Evolutionary conservation across 2,329 filamentous ascomycete species (phyloP).

Genomic region (Trichophyton mentagrophytes): DNA sequence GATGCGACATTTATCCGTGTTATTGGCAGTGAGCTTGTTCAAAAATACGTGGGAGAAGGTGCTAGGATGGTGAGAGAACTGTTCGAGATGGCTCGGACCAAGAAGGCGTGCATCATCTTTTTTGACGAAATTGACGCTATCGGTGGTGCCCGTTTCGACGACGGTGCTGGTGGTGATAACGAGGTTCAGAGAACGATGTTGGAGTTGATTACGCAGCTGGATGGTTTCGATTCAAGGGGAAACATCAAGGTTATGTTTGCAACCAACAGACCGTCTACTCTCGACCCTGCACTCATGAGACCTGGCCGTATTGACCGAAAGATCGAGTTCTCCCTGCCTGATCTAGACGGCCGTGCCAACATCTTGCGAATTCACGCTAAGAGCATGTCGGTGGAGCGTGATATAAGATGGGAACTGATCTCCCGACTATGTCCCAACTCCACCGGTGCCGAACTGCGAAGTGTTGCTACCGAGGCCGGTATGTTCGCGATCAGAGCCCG

Average conservation of each 20-base stretch:
- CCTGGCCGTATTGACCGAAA: slow-evolving; percentile 96
- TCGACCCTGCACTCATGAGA: slow-evolving; percentile 94
- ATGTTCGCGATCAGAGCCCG: slow-evolving; percentile 95
- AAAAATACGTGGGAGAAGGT: slow-evolving; percentile 98
- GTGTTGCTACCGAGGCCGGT: slow-evolving; percentile 92
- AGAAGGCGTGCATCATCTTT: slow-evolving; percentile 99
- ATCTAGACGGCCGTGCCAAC: slow-evolving; percentile 93
- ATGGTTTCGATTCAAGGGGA: slow-evolving; percentile 89
- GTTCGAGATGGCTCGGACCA: slow-evolving; percentile 98
- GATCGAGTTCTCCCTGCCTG: slow-evolving; percentile 95
- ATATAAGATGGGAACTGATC: slow-evolving; percentile 98
- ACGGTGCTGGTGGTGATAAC: slow-evolving; percentile 92
- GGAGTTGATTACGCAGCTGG: slow-evolving; percentile 91
- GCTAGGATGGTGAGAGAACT: slow-evolving; percentile 97
- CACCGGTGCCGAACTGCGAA: slow-evolving; percentile 88
- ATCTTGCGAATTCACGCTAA: slow-evolving; percentile 97
- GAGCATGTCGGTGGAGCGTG: slow-evolving; percentile 97
- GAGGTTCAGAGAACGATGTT: slow-evolving; percentile 97
- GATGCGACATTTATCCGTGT: slow-evolving; percentile 98
- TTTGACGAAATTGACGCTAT: slow-evolving; percentile 97
- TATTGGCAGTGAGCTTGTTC: slow-evolving; percentile 92
- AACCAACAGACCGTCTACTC: slow-evolving; percentile 87
- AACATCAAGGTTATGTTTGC: slow-evolving; percentile 99
- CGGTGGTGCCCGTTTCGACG: slow-evolving; percentile 89
- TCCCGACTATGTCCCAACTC: slow-evolving; percentile 93